Evolutionary conservation across 768 basidiomycete species (phyloP).

Genomic region (Mycena floridula): DNA sequence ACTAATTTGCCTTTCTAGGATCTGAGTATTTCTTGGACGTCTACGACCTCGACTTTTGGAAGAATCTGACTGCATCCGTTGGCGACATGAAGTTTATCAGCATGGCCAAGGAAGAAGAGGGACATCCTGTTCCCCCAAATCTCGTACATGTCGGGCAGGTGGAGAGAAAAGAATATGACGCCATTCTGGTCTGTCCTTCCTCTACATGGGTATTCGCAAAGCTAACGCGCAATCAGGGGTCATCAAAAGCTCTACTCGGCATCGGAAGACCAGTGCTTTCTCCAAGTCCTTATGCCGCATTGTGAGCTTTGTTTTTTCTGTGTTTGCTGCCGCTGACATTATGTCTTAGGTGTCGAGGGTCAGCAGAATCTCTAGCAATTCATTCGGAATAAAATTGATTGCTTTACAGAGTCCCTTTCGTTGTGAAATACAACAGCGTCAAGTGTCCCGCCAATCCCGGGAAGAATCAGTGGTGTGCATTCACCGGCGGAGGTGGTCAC

Average conservation of each 20-base stretch:
- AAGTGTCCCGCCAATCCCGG: slow-evolving; percentile 6
- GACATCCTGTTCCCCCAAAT: slow-evolving; percentile 7
- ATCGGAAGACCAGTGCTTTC: slow-evolving; percentile 9
- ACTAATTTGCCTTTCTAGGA: too few species aligned
- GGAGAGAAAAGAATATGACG: slow-evolving; percentile 2
- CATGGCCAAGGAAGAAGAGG: slow-evolving; percentile 5
- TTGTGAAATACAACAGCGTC: slow-evolving; percentile 5
- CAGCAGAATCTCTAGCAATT: neutral
- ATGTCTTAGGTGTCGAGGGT: neutral
- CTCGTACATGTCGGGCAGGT: slow-evolving; percentile 3
- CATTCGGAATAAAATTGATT: neutral
- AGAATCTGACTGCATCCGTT: slow-evolving; percentile 2
- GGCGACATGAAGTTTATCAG: slow-evolving; percentile 3
- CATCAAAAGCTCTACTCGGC: slow-evolving; percentile 8
- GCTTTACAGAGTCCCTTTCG: slow-evolving; percentile 7
- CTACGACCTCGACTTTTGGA: neutral
- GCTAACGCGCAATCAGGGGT: slow-evolving; percentile 1
- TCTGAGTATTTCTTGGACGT: slow-evolving; percentile 6
- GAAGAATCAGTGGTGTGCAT: slow-evolving; percentile 6
- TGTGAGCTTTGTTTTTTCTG: slow-evolving; percentile 1
- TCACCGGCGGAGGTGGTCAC: slow-evolving; percentile 6
- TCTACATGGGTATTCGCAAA: neutral
- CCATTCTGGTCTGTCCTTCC: slow-evolving; percentile 5
- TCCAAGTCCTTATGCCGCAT: slow-evolving; percentile 8
- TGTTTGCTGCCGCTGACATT: neutral